Evolutionary conservation across 306 rosid species (phyloP).

Genomic region (Cotoneaster glaucophyllus): DNA sequence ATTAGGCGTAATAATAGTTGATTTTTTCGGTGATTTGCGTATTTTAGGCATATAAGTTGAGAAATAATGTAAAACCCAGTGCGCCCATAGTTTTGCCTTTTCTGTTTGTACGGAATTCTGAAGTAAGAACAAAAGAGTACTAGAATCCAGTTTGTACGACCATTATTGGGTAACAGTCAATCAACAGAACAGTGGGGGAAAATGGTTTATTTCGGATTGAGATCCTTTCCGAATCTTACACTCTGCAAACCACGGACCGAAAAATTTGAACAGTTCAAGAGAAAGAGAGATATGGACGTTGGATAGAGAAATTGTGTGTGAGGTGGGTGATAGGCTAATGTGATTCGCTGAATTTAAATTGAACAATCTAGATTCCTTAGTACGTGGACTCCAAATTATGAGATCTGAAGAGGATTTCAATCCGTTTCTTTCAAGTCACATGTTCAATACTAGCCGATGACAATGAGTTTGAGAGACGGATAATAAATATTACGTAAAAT

Average conservation of each 20-base stretch:
- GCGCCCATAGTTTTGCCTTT: conserved; percentile 11
- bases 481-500: neutral
- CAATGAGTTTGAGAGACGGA: neutral
- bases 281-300: too few species aligned
- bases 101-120: neutral
- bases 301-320: too few species aligned
- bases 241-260: accelerated
- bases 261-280: too few species aligned
- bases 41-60: neutral
- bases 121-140: neutral
- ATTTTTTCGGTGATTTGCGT: neutral
- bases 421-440: conserved; percentile 1
- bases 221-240: too few species aligned
- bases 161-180: neutral
- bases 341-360: accelerated
- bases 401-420: neutral
- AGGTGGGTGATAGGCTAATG: accelerated
- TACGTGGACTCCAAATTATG: too few species aligned
- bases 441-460: neutral
- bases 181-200: neutral
- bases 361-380: too few species aligned
- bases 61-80: neutral
- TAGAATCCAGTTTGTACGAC: neutral
- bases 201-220: neutral
- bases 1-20: neutral